Evolutionary conservation across 208 protist genomes (phyloP).

Genomic region (Leishmania arabica): DNA sequence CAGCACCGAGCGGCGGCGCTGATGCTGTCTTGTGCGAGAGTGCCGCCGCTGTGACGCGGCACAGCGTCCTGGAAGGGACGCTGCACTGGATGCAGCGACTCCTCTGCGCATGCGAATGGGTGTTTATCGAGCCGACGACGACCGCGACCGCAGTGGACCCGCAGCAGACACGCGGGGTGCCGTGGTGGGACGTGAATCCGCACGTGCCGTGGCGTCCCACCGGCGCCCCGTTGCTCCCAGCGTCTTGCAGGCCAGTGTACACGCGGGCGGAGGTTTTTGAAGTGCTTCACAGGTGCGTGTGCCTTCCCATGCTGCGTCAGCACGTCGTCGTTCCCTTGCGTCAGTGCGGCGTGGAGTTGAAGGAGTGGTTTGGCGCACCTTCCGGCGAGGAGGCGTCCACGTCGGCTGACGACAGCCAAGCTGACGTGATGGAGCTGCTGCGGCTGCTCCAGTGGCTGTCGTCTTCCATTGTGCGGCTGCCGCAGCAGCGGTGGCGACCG

Average conservation of each 20-base stretch:
- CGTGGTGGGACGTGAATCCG: conserved; percentile 12
- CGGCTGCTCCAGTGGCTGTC: conserved; percentile 13
- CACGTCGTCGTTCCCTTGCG: conserved; percentile 18
- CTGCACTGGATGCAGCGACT: conserved; percentile 40
- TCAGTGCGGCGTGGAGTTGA: conserved; percentile 16
- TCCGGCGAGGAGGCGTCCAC: background rate
- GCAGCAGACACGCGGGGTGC: conserved; percentile 3
- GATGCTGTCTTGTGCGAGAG: conserved; percentile 21
- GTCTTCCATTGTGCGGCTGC: conserved; percentile 2
- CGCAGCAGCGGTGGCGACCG: background rate
- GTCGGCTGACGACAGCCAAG: background rate
- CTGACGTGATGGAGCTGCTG: background rate
- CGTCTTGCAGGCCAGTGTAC: conserved; percentile 21
- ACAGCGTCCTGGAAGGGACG: conserved; percentile 44
- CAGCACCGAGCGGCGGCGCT: background rate
- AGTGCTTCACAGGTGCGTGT: conserved; percentile 26
- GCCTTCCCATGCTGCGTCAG: conserved; percentile 11
- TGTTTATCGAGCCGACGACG: conserved; percentile 20
- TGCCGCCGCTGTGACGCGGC: conserved; percentile 35
- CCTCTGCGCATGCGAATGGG: conserved; percentile 27
- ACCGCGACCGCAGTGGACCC: background rate
- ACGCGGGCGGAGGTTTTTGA: conserved; percentile 28
- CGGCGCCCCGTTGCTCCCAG: background rate
- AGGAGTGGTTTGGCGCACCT: background rate
- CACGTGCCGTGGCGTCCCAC: conserved; percentile 19